These are phyloP conservation scores for Curvularia lunata DNA, from an alignment of 2,329 filamentous ascomycete genomes.

Conservation along the genomic window DNA sequence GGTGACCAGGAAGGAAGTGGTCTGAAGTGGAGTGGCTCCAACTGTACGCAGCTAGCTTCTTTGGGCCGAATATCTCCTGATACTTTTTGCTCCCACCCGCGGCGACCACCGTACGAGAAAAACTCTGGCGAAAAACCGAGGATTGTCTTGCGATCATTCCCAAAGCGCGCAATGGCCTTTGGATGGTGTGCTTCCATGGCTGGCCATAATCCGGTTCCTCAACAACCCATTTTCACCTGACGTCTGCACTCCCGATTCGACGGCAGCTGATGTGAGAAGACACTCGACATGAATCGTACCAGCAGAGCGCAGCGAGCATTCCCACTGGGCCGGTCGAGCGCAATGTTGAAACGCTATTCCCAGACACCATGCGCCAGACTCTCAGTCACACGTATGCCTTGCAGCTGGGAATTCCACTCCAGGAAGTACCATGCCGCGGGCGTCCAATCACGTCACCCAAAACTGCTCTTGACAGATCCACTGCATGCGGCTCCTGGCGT, in stretches of 20 bases:
- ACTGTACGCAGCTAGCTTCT: slow-evolving; percentile 22
- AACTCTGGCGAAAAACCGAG: neutral
- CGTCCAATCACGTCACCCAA: slow-evolving; percentile 13
- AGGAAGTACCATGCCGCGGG: slow-evolving; percentile 3
- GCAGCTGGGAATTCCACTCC: slow-evolving; percentile 9
- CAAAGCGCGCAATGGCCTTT: neutral
- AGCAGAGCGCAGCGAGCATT: slow-evolving; percentile 15
- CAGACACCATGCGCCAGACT: slow-evolving; percentile 14
- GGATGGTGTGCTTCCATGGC: neutral
- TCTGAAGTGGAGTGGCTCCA: slow-evolving; percentile 28
- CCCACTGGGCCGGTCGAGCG: slow-evolving; percentile 34
- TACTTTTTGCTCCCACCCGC: slow-evolving; percentile 19
- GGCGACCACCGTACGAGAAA: slow-evolving; percentile 6
- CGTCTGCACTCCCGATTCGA: slow-evolving; percentile 8
- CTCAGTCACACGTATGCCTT: slow-evolving; percentile 19
- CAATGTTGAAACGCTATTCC: slow-evolving; percentile 19
- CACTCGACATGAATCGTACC: slow-evolving; percentile 11
- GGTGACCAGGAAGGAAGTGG: slow-evolving; percentile 18
- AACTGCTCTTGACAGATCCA: slow-evolving; percentile 12
- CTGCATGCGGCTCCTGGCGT: slow-evolving; percentile 31
- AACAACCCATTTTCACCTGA: slow-evolving; percentile 2
- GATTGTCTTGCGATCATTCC: neutral
- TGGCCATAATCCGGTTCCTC: slow-evolving; percentile 8
- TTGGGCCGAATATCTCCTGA: slow-evolving; percentile 34
- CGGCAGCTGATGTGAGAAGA: slow-evolving; percentile 20